Conservation (phyloP, 345 rosid genomes). For the Cardamine occulta region DNA sequence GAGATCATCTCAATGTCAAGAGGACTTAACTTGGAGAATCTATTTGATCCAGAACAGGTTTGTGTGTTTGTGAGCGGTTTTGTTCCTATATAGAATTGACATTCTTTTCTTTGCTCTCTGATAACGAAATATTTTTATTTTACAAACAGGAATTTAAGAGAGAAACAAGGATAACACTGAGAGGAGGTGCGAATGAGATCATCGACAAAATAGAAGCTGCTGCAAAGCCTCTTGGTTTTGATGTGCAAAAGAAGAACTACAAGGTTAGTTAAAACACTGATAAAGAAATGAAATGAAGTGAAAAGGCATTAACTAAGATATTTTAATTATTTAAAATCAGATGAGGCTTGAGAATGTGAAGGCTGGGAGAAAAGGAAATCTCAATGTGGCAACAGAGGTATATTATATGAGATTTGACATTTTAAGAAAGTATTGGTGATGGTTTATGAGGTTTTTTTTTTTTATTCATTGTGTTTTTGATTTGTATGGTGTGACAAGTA, state of each 20-base stretch:
- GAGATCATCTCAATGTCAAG: conserved; percentile 92
- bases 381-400: conserved; percentile 90
- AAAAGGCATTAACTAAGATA: neutral
- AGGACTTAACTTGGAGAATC: conserved; percentile 83
- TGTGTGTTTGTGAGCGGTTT: conserved; percentile 17
- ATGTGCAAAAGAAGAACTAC: conserved; percentile 88
- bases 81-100: neutral
- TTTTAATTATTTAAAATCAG: conserved; percentile 44
- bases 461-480: neutral
- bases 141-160: conserved; percentile 68
- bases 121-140: neutral
- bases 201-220: conserved; percentile 85
- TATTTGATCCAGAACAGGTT: conserved; percentile 87
- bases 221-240: conserved; percentile 93
- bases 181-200: conserved; percentile 83
- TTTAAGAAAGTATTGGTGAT: conserved; percentile 5
- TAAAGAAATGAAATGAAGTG: neutral
- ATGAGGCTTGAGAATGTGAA: conserved; percentile 88
- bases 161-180: conserved; percentile 88
- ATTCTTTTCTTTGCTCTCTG: neutral
- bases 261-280: conserved; percentile 54
- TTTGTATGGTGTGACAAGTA: conserved; percentile 40
- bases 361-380: conserved; percentile 96
- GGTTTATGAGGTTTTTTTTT: conserved; percentile 14
- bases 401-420: neutral